Conservation (phyloP, 768 basidiomycete species). For the Clavaria fumosa region DNA sequence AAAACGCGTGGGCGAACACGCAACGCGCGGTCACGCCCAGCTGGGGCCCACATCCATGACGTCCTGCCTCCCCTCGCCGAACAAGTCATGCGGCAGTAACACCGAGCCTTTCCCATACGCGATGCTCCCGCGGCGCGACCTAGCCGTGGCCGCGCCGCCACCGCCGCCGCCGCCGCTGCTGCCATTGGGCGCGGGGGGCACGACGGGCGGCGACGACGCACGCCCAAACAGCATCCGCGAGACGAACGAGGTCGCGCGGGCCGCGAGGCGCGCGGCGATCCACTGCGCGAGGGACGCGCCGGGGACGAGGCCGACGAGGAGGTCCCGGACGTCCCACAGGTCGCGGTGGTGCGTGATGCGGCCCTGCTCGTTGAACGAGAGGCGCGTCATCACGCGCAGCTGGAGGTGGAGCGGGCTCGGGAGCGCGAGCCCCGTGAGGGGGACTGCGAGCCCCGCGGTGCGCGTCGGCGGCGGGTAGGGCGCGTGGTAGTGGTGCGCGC, state of each 20-base stretch:
- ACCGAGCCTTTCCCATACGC: too few species aligned
- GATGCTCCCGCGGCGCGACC: too few species aligned
- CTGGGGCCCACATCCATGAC: too few species aligned
- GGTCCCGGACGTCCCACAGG: slow-evolving; percentile 67
- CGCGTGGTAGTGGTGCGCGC: slow-evolving; percentile 15
- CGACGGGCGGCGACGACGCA: too few species aligned
- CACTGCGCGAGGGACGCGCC: slow-evolving; percentile 54
- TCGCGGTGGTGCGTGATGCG: slow-evolving; percentile 68
- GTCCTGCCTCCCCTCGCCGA: too few species aligned
- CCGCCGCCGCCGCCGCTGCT: too few species aligned
- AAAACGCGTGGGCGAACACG: too few species aligned
- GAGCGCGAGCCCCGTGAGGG: slow-evolving; percentile 40
- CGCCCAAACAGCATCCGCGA: slow-evolving; percentile 20
- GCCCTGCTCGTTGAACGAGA: slow-evolving; percentile 74
- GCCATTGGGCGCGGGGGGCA: too few species aligned
- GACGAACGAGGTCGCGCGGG: slow-evolving; percentile 35
- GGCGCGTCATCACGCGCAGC: slow-evolving; percentile 54
- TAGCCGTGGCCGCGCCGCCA: too few species aligned
- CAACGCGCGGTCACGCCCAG: too few species aligned
- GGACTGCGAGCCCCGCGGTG: slow-evolving; percentile 40
- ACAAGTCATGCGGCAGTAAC: too few species aligned
- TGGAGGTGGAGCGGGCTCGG: slow-evolving; percentile 63
- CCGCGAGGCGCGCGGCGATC: slow-evolving; percentile 48
- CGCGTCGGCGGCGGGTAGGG: slow-evolving; percentile 30
- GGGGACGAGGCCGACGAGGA: slow-evolving; percentile 57